Evolutionary conservation across 768 basidiomycete genomes (phyloP).

Genomic region (Trametes sanguinea): DNA sequence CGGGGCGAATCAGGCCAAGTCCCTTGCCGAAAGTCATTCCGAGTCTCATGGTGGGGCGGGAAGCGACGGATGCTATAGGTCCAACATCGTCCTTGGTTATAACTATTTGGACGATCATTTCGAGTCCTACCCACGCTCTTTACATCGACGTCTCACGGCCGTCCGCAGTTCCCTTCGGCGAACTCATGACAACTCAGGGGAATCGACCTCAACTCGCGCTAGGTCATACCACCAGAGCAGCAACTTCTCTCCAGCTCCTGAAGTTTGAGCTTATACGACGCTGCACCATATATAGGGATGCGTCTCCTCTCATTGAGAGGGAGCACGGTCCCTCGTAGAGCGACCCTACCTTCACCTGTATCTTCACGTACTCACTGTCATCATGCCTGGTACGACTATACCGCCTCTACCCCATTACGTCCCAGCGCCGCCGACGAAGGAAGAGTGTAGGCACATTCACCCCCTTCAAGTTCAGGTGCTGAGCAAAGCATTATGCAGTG

Average conservation of each 20-base stretch:
- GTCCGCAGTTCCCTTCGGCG: not conserved
- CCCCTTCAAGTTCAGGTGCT: too few relatives aligned
- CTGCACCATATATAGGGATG: not conserved
- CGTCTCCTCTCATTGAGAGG: not conserved
- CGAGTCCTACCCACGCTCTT: not conserved
- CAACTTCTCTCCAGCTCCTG: not conserved
- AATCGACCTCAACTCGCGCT: not conserved
- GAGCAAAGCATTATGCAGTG: constrained; percentile 28
- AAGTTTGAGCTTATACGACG: not conserved
- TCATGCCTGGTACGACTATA: constrained; percentile 20
- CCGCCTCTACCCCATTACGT: constrained; percentile 26
- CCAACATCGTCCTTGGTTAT: not conserved
- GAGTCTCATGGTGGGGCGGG: not conserved
- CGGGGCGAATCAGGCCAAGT: too few relatives aligned
- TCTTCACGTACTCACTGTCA: not conserved
- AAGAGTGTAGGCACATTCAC: constrained; percentile 24
- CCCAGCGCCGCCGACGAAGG: constrained; percentile 29
- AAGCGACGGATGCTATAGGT: not conserved
- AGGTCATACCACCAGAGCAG: not conserved
- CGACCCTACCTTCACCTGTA: not conserved
- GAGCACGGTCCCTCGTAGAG: not conserved
- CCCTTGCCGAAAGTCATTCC: too few relatives aligned
- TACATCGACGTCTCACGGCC: not conserved
- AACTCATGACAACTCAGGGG: not conserved
- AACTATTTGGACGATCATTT: not conserved